Base-by-base conservation (phyloP, 2,329 filamentous ascomycete genomes). In the Ceratocystis cacaofunesta region DNA sequence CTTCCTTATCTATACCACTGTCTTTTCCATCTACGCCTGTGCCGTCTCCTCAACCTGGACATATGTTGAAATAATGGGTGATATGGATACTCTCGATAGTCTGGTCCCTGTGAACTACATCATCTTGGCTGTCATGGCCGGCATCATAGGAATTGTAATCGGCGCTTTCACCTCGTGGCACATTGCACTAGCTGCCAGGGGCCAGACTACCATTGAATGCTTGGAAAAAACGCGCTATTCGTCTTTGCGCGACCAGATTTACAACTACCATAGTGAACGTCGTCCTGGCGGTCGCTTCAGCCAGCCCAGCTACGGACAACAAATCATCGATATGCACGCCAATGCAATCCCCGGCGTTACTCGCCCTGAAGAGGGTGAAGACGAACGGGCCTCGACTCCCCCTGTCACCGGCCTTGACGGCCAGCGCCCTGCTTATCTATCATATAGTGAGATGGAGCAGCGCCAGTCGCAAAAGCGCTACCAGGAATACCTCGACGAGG, bases 181-280 rank as follows among this genome's bases (percentile, higher is more conserved):
- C 78, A 81, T 97, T 65, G 84, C 88, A 73, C 81, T 99, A 1
- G 89, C 90, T 1, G 77, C 82, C 64, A 82, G 83, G 30, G 90
- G 90, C 2, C 86, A 95, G 75, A 99, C 94, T 0, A 99, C 94
- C 2, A 96, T 99, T 67, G 94, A 99, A 74, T 95, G 88, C 71
- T 78, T 99, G 67, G 94, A 99, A 75, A 96, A 94, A 79, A 97
- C 92, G 1, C 84, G 94, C 65, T 99, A 99, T 75, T 82, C 96
- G 6, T 90, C 88, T 8, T 74, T 96, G 68, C 83, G 87, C 66
- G 85, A 85, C 72, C 82, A 82, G 61, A 82, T 92, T 72, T 85
- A 89, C 72, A 78, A 83, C 68, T 82, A 86, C 65, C 82, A 84
- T 69, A 75, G 78, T 68, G 79, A 82, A 60, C 79, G 82, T 68